phyloP scores from a whole-genome alignment of 2,329 filamentous ascomycete genomes.

The Sporothrix humicola region DNA sequence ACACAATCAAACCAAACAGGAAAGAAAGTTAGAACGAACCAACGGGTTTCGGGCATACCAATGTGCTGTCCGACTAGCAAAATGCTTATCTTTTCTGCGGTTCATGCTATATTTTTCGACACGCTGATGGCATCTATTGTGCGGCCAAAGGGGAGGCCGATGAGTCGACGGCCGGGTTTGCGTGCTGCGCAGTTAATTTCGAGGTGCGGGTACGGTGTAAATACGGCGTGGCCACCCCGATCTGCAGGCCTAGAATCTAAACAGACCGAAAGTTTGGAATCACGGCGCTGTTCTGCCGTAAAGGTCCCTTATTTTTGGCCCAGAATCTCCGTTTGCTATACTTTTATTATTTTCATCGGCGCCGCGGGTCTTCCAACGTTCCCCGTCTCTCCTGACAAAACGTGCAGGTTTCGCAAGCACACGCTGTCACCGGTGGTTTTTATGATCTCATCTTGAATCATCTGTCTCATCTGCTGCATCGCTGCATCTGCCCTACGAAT shows the following conservation, averaged over 20 bases:
- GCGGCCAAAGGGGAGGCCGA: neutral
- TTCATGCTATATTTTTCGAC: neutral
- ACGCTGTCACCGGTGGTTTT: neutral
- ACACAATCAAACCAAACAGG: neutral
- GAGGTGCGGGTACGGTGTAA: neutral
- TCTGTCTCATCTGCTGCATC: neutral
- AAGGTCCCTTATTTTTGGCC: neutral
- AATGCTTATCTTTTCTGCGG: neutral
- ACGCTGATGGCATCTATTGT: neutral
- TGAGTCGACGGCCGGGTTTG: neutral
- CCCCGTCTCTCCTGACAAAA: neutral
- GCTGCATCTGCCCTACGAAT: too few relatives aligned
- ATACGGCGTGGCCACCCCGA: neutral
- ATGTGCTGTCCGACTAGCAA: constrained; percentile 21
- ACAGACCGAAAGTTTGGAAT: neutral
- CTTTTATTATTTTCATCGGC: neutral
- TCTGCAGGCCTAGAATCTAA: too few relatives aligned
- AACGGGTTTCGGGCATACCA: neutral
- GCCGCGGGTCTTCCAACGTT: neutral
- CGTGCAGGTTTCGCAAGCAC: neutral
- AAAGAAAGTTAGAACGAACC: neutral
- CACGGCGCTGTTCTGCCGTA: neutral
- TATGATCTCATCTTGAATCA: neutral
- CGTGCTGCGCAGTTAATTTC: neutral
- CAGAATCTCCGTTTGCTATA: neutral